Conservation (phyloP, 2,329 filamentous ascomycete genomes). For the Neopestalotiopsis rosae region DNA sequence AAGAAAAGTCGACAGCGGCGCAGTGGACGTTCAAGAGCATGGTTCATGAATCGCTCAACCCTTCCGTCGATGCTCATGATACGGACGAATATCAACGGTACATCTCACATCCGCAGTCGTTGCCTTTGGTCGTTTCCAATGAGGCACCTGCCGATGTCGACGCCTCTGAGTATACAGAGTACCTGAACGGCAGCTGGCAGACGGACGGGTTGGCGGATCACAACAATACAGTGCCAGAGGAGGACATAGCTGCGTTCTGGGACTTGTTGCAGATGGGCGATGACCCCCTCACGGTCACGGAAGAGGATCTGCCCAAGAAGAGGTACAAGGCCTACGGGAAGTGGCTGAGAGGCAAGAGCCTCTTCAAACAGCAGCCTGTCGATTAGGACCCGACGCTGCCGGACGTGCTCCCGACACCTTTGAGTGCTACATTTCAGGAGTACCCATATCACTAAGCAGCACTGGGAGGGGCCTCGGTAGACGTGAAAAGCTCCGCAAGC, state of each 20-base stretch:
- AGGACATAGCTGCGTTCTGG: conserved; percentile 74
- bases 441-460: not conserved
- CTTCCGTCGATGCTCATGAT: conserved; percentile 77
- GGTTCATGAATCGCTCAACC: conserved; percentile 84
- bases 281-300: conserved; percentile 84
- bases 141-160: conserved; percentile 66
- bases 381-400: conserved; percentile 46
- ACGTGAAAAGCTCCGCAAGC: conserved; percentile 38
- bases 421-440: conserved; percentile 28
- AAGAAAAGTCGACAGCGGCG: conserved; percentile 80
- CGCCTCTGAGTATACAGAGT: conserved; percentile 75
- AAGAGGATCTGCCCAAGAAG: conserved; percentile 89
- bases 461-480: not conserved
- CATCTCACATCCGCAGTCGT: conserved; percentile 84
- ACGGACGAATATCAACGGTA: conserved; percentile 88
- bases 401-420: conserved; percentile 22
- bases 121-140: conserved; percentile 80
- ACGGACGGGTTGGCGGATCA: conserved; percentile 59
- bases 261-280: conserved; percentile 80
- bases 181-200: conserved; percentile 73
- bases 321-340: conserved; percentile 95
- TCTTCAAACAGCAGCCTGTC: conserved; percentile 88
- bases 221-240: conserved; percentile 48
- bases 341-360: conserved; percentile 91
- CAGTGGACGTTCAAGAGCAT: conserved; percentile 91